A percentile compares a stretch with the other conserved stretches of the same genome.
Evolutionary conservation across 805 yeast species (phyloP).

Genomic region (Tetrapisispora fleetii): DNA sequence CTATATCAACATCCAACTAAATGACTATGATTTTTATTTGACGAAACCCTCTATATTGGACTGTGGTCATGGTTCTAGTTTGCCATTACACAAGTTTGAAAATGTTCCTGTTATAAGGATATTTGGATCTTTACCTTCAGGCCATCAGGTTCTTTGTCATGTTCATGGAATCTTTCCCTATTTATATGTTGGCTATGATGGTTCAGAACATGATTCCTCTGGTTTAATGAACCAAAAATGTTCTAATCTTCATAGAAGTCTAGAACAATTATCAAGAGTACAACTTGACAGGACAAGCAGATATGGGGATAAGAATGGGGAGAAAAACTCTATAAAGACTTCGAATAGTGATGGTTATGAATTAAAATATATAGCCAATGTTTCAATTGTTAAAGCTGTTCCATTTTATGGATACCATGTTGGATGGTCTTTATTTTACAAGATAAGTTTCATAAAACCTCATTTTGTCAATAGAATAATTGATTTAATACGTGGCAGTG

Average conservation of each 20-base stretch:
- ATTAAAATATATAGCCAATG: constrained; percentile 45
- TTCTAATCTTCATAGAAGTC: constrained; percentile 29
- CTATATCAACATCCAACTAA: constrained; percentile 42
- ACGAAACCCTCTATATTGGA: constrained; percentile 47
- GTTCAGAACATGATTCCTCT: constrained; percentile 23
- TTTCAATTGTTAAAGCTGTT: constrained; percentile 57
- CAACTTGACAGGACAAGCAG: background rate
- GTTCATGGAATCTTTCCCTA: constrained; percentile 84
- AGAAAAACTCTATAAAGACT: constrained; percentile 1
- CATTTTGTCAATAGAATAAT: constrained; percentile 45
- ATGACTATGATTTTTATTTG: constrained; percentile 59
- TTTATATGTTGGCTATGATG: constrained; percentile 54
- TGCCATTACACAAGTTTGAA: constrained; percentile 26
- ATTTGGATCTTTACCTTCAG: constrained; percentile 59
- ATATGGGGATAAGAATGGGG: background rate
- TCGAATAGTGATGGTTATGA: background rate
- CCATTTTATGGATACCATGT: constrained; percentile 80
- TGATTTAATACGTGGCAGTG: constrained; percentile 38
- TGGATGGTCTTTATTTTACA: constrained; percentile 55
- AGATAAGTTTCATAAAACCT: constrained; percentile 60
- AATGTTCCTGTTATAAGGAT: constrained; percentile 70
- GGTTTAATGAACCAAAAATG: constrained; percentile 29
- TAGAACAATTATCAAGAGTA: constrained; percentile 32
- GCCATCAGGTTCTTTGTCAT: constrained; percentile 55
- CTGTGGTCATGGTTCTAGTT: constrained; percentile 28